Evolutionary conservation across 345 rosid species (phyloP).

Genomic region (Jatropha curcas): DNA sequence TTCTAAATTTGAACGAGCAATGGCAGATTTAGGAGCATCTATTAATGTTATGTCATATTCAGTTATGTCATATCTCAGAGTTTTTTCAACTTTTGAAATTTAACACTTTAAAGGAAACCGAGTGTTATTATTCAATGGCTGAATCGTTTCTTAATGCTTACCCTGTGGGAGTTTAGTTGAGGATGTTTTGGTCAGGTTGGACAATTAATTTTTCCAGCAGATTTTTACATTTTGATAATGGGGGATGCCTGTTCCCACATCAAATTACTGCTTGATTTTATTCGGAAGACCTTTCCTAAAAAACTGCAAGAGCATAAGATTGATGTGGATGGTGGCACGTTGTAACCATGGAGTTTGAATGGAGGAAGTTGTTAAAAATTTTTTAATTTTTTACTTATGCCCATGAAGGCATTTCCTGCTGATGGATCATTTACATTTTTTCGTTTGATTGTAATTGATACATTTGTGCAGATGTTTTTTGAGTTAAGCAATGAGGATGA

Average conservation of each 20-base stretch:
- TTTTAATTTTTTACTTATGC: neutral
- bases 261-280: neutral
- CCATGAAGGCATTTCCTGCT: neutral
- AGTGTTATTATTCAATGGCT: neutral
- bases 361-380: neutral
- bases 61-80: too few species aligned
- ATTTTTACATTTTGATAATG: neutral
- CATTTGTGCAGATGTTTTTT: neutral
- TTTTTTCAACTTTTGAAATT: too few species aligned
- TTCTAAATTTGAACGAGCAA: neutral
- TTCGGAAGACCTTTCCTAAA: neutral
- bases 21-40: neutral
- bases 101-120: neutral
- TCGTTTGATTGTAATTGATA: neutral
- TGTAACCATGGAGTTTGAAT: too few species aligned
- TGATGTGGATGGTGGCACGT: neutral
- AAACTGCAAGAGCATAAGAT: neutral
- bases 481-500: neutral
- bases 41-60: neutral
- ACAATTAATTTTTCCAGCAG: too few species aligned
- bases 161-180: neutral
- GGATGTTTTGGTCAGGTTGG: too few species aligned
- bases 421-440: neutral
- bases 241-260: neutral
- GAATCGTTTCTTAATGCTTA: neutral